These are phyloP conservation scores for Gremmenia infestans DNA, from an alignment of 2,329 filamentous ascomycete genomes.

Conservation along the genomic window DNA sequence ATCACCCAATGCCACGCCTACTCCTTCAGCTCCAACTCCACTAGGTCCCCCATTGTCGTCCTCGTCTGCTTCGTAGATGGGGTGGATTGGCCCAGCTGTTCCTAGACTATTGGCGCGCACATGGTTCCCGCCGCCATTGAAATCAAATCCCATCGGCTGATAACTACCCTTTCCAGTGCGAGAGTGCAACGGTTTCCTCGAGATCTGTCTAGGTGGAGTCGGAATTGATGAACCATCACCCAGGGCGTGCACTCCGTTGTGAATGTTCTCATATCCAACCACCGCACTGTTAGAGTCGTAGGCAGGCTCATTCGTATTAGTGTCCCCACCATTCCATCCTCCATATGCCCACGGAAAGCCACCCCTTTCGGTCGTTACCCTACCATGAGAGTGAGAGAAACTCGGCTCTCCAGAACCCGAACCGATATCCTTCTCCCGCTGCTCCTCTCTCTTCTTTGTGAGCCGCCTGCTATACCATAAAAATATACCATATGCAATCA, in stretches of 20 bases:
- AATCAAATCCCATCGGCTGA: constrained; percentile 40
- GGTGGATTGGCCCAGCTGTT: constrained; percentile 51
- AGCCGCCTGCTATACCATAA: constrained; percentile 48
- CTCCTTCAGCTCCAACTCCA: constrained; percentile 7
- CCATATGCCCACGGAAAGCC: constrained; percentile 24
- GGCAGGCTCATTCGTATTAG: constrained; percentile 8
- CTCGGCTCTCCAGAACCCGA: constrained; percentile 37
- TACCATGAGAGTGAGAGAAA: constrained; percentile 14
- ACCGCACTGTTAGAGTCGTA: constrained; percentile 26
- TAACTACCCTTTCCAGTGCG: constrained; percentile 32
- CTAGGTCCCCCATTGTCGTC: constrained; percentile 23
- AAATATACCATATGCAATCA: constrained; percentile 42
- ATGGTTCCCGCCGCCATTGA: constrained; percentile 28
- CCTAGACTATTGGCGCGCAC: constrained; percentile 41
- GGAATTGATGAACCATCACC: constrained; percentile 13
- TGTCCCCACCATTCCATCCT: constrained; percentile 19
- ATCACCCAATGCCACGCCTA: constrained; percentile 22
- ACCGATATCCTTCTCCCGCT: constrained; percentile 50
- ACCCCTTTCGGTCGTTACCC: constrained; percentile 17
- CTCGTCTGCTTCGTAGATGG: constrained; percentile 60
- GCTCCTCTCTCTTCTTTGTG: constrained; percentile 31
- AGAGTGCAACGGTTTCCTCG: constrained; percentile 35
- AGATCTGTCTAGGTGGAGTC: constrained; percentile 22
- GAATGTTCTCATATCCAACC: constrained; percentile 25
- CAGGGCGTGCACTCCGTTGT: constrained; percentile 16